Percentiles rank a stretch among this genome's conserved stretches.
Evolutionary conservation across 768 basidiomycete genomes (phyloP).

Genomic region (Holtermannia corniformis): DNA sequence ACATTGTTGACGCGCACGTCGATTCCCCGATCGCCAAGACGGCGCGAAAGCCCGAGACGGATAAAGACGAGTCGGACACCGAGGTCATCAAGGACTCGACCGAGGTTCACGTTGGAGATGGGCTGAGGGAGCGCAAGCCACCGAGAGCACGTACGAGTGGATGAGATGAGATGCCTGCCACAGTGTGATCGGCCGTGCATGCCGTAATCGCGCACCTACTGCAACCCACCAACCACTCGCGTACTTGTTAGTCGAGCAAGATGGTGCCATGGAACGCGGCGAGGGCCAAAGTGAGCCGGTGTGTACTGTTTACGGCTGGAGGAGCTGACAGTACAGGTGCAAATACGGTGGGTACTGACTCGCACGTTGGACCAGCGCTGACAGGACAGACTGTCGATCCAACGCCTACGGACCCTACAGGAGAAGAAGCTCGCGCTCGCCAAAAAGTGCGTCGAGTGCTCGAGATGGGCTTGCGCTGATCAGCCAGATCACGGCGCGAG

Average conservation of each 20-base stretch:
- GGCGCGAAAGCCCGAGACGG: too few relatives aligned
- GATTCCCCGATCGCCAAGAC: background rate
- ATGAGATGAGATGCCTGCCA: too few relatives aligned
- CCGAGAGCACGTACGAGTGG: too few relatives aligned
- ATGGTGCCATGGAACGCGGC: conserved; percentile 34
- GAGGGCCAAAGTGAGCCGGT: conserved; percentile 28
- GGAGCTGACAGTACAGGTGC: conserved; percentile 2
- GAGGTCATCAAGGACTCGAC: too few relatives aligned
- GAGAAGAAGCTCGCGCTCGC: conserved; percentile 88
- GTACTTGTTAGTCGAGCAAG: too few relatives aligned
- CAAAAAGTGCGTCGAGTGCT: conserved; percentile 63
- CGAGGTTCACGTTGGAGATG: too few relatives aligned
- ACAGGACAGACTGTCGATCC: conserved; percentile 61
- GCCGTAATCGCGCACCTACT: too few relatives aligned
- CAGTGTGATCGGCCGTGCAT: too few relatives aligned
- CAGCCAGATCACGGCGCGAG: conserved; percentile 25
- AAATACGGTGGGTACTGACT: conserved; percentile 5
- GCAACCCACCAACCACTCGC: too few relatives aligned
- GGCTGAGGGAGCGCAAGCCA: too few relatives aligned
- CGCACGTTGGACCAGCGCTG: background rate
- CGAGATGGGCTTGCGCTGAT: background rate
- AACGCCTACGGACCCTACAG: conserved; percentile 60
- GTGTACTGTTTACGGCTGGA: background rate
- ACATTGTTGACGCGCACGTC: background rate
- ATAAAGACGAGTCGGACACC: too few relatives aligned